Evolutionary conservation across 2,329 filamentous ascomycete species (phyloP), one percentile per base, ranked within the genome.

Genomic region (Fusarium nisikadoi): DNA sequence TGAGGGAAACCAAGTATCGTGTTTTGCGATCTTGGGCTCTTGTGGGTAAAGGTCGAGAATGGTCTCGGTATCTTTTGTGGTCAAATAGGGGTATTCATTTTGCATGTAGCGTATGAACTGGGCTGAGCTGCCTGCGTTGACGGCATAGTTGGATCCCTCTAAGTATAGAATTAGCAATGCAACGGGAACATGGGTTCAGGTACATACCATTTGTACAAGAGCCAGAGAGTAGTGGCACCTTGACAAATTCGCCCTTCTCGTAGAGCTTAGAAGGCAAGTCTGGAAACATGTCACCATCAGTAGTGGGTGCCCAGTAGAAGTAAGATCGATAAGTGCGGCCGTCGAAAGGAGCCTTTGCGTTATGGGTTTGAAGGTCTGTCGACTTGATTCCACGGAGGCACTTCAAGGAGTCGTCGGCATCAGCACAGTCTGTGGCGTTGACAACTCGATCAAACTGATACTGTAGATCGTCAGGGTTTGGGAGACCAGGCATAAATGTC

Each of bases 251-350:
- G 1, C 84, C 83, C 4, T 75, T 71, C 11, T 79, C 75, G 45
- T 84, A 85, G 62, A 86, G 75, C 8, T 60, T 68, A 43, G 83
- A 84, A 4, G 85, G 83, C 14, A 82, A 77, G 61, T 86, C 84
- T 8, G 68, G 75, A 17, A 88, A 72, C 14, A 87, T 74, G 9
- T 82, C 81, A 12, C 84, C 86, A 62, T 88, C 86, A 10, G 87
- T 77, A 53, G 83, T 85, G 0, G 86, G 86, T 6, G 84, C 82
- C 84, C 84, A 88, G 79, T 86, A 87, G 73, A 87, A 88, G 1
- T 82, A 76, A 1, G 86, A 81, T 4, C 70, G 62, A 13, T 68
- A 73, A 6, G 73, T 66, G 8, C 81, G 78, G 5, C 82, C 82
- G 0, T 82, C 81, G 39, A 86, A 87, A 3, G 82, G 75, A 4